Conservation (phyloP, 768 basidiomycete species). For the Tricholoma sp. region DNA sequence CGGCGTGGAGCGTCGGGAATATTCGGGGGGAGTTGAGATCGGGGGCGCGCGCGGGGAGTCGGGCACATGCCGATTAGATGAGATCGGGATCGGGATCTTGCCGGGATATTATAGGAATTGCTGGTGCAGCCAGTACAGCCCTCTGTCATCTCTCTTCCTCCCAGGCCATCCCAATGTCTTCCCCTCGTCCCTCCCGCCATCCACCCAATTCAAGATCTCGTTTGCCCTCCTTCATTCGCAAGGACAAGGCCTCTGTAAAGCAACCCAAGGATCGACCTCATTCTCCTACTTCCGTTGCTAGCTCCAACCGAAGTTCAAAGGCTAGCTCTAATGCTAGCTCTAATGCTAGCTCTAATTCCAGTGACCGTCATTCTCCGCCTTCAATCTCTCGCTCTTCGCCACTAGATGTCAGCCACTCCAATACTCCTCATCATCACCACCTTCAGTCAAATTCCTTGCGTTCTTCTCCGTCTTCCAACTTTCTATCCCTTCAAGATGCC, state of each 20-base stretch:
- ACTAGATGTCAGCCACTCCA: constrained; percentile 9
- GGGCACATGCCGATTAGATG: not conserved
- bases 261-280: constrained; percentile 43
- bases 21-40: not conserved
- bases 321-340: constrained; percentile 14
- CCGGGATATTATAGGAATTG: too few species aligned
- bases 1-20: not conserved
- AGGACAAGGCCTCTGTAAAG: constrained; percentile 22
- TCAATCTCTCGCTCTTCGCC: constrained; percentile 9
- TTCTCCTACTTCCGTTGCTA: constrained; percentile 21
- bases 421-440: constrained; percentile 6
- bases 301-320: constrained; percentile 15
- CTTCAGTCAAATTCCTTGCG: constrained; percentile 10
- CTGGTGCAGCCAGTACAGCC: not conserved
- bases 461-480: constrained; percentile 26
- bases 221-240: constrained; percentile 24
- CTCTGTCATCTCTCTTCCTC: constrained; percentile 25
- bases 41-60: not conserved
- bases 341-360: constrained; percentile 9
- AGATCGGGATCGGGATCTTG: not conserved
- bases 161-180: constrained; percentile 13
- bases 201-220: constrained; percentile 18
- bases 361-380: constrained; percentile 19
- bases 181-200: constrained; percentile 4
- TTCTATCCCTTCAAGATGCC: constrained; percentile 63